These are phyloP conservation scores for Rhizoclosmatium globosum DNA, from an alignment of 192 early-diverging fungal genomes.

Conservation along the genomic window DNA sequence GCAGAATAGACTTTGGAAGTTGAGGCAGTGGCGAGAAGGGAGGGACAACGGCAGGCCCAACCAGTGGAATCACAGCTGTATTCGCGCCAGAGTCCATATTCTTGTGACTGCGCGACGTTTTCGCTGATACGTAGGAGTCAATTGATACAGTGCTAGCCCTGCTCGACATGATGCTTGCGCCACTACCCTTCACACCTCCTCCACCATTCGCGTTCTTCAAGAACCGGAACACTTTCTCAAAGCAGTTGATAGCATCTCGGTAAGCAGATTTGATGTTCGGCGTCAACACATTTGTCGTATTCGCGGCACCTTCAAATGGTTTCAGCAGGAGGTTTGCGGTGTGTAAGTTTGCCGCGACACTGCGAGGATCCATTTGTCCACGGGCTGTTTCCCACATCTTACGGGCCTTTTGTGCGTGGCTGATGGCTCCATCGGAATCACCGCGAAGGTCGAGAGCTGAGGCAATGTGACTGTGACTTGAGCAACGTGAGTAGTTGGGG, in stretches of 20 bases:
- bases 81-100: not conserved
- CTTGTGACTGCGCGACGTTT: not conserved
- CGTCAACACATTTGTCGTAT: constrained; percentile 45
- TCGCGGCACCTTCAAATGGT: constrained; percentile 43
- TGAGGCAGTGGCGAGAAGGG: constrained; percentile 46
- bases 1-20: constrained; percentile 46
- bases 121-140: constrained; percentile 20
- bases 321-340: constrained; percentile 52
- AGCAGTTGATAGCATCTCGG: constrained; percentile 57
- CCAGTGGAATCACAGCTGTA: constrained; percentile 17
- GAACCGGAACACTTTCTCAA: constrained; percentile 61
- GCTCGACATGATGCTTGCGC: constrained; percentile 20
- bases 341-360: constrained; percentile 54
- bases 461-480: constrained; percentile 56
- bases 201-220: constrained; percentile 31
- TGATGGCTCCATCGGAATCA: constrained; percentile 53
- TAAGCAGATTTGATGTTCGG: constrained; percentile 51
- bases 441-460: constrained; percentile 48
- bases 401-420: constrained; percentile 48
- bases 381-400: constrained; percentile 50
- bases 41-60: constrained; percentile 49
- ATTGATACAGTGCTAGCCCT: constrained; percentile 10
- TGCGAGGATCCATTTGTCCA: constrained; percentile 53
- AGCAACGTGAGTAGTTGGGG: constrained; percentile 39
- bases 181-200: not conserved